Evolutionary conservation across 352 stramenopile species (phyloP).

Genomic region (Phytophthora citrophthora): DNA sequence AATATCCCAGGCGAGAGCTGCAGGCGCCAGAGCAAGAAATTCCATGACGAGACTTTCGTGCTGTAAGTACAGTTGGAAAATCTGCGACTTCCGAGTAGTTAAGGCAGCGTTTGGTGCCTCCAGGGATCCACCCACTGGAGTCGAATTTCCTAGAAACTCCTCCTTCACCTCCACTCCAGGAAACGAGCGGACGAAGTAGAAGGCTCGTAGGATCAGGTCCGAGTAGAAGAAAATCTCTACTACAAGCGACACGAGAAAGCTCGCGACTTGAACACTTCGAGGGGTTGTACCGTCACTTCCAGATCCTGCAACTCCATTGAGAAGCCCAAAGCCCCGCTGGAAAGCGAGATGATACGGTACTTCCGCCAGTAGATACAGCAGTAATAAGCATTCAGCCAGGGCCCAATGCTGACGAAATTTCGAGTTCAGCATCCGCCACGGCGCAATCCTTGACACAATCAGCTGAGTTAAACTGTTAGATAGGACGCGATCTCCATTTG

Average conservation of each 20-base stretch:
- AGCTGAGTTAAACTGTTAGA: conserved; percentile 7
- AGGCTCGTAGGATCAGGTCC: conserved; percentile 50
- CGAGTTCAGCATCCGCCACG: conserved; percentile 41
- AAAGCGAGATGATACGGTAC: conserved; percentile 56
- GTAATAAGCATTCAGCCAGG: conserved; percentile 32
- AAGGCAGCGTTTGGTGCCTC: conserved; percentile 7
- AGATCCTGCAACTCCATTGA: conserved; percentile 28
- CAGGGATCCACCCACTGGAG: conserved; percentile 6
- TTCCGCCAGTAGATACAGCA: conserved; percentile 48
- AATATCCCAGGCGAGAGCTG: conserved; percentile 68
- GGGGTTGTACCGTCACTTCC: conserved; percentile 40
- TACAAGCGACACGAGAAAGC: conserved; percentile 40
- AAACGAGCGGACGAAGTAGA: conserved; percentile 47
- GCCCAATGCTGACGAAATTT: conserved; percentile 38
- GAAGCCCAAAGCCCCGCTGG: conserved; percentile 50
- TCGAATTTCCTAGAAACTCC: conserved; percentile 12
- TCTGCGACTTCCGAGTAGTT: conserved; percentile 24
- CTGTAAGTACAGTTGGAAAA: conserved; percentile 47
- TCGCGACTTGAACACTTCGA: conserved; percentile 36
- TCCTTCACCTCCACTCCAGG: conserved; percentile 11
- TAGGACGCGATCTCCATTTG: conserved; percentile 6
- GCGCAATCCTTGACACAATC: conserved; percentile 5
- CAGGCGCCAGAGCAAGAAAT: conserved; percentile 32
- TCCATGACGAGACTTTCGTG: conserved; percentile 48
- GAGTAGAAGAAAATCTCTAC: conserved; percentile 70